phyloP scores from a whole-genome alignment of 1,139 yeast species.

The Candida albicans region DNA sequence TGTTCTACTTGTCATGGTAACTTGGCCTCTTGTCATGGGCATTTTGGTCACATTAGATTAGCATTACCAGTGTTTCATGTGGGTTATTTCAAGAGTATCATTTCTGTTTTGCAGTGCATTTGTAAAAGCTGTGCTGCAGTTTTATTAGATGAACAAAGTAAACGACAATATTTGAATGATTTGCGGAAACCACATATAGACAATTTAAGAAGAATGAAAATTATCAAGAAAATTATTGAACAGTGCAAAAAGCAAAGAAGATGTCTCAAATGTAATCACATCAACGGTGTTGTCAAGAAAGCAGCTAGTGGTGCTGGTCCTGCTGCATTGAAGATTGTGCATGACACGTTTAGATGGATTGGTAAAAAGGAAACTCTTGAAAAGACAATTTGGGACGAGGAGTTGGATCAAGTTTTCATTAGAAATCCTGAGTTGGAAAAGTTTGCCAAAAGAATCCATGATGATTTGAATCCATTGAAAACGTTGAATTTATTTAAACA shows the following conservation, averaged over 20 bases:
- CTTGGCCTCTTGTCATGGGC: conserved; percentile 95
- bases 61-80: conserved; percentile 97
- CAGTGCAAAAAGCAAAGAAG: conserved; percentile 95
- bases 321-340: conserved; percentile 92
- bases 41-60: conserved; percentile 90
- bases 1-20: conserved; percentile 92
- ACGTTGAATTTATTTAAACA: conserved; percentile 86
- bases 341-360: conserved; percentile 93
- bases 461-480: conserved; percentile 91
- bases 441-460: conserved; percentile 83
- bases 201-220: conserved; percentile 87
- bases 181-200: conserved; percentile 87
- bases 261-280: conserved; percentile 81
- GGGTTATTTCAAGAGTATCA: conserved; percentile 91
- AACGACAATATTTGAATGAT: conserved; percentile 68
- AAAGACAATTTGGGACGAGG: conserved; percentile 81
- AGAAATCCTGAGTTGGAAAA: conserved; percentile 87
- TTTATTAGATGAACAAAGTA: conserved; percentile 69
- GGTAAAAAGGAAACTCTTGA: conserved; percentile 90
- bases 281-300: conserved; percentile 96
- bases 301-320: conserved; percentile 92
- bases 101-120: conserved; percentile 83
- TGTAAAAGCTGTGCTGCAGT: conserved; percentile 89
- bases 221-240: conserved; percentile 76
- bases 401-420: conserved; percentile 68